phyloP scores from a whole-genome alignment of 2,329 filamentous ascomycete species.

The Penicillium sp. region DNA sequence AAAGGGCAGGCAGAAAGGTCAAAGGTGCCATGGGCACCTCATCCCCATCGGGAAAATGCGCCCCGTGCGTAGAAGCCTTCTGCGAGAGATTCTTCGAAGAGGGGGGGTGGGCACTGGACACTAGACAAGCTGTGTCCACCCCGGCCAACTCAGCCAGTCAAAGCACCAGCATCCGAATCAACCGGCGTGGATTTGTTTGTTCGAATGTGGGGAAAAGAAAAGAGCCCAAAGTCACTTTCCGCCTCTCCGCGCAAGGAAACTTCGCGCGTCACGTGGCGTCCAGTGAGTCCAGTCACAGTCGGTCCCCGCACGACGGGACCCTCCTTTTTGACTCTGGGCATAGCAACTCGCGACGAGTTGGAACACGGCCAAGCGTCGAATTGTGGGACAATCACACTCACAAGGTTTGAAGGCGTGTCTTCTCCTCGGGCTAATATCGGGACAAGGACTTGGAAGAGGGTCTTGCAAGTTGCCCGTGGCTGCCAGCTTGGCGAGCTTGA shows the following conservation, averaged over 20 bases:
- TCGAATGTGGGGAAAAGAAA: background rate
- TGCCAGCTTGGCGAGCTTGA: slow-evolving; percentile 1
- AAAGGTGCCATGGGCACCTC: slow-evolving; percentile 5
- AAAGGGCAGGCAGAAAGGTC: background rate
- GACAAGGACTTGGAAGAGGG: slow-evolving; percentile 11
- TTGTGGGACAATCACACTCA: background rate
- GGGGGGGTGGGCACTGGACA: background rate
- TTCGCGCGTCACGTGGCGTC: slow-evolving; percentile 18
- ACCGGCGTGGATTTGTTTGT: background rate
- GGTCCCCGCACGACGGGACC: slow-evolving; percentile 9
- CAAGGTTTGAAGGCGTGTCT: slow-evolving; percentile 14
- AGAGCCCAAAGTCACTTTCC: no score
- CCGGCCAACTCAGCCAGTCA: slow-evolving; percentile 3
- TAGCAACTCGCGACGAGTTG: background rate
- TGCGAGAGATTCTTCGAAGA: background rate
- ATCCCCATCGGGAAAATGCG: slow-evolving; percentile 1
- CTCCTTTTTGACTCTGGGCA: slow-evolving; percentile 1
- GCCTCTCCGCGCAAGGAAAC: background rate
- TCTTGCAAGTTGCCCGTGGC: background rate
- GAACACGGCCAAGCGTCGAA: background rate
- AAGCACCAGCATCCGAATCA: background rate
- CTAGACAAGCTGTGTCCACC: background rate
- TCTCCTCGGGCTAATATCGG: slow-evolving; percentile 22
- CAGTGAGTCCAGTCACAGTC: slow-evolving; percentile 16
- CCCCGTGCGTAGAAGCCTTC: slow-evolving; percentile 11